Conservation (phyloP, 78 protist species). For the Dictyostelium brefeldianum region DNA sequence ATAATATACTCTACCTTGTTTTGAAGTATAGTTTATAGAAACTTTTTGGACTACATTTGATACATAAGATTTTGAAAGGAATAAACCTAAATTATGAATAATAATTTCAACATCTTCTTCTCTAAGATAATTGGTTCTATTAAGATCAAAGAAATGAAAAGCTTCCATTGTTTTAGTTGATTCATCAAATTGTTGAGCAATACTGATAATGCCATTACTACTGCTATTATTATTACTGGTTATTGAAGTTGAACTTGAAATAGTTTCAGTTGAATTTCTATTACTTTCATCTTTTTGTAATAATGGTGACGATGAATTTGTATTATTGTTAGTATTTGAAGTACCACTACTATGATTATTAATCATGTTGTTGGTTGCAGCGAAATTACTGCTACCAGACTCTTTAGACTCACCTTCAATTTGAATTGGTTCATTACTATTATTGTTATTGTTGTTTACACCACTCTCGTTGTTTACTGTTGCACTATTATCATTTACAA, state of each 20-base stretch:
- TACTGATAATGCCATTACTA: neutral
- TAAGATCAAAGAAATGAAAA: conserved; percentile 53
- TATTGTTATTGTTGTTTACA: neutral
- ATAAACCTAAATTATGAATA: conserved; percentile 64
- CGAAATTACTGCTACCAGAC: too few relatives aligned
- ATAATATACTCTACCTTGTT: conserved; percentile 61
- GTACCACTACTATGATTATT: too few relatives aligned
- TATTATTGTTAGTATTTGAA: too few relatives aligned
- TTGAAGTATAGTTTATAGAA: conserved; percentile 45
- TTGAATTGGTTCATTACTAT: neutral
- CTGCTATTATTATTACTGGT: neutral
- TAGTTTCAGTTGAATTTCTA: neutral
- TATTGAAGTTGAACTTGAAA: too few relatives aligned
- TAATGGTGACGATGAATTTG: too few relatives aligned
- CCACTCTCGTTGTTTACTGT: neutral
- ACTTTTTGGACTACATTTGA: conserved; percentile 41
- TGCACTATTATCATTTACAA: too few relatives aligned
- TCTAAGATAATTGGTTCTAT: conserved; percentile 17
- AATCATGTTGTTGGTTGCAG: too few relatives aligned
- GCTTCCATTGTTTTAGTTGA: neutral
- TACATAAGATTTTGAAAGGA: conserved; percentile 36
- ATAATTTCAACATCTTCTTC: conserved; percentile 52
- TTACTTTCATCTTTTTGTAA: neutral
- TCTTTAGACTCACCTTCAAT: conserved; percentile 16
- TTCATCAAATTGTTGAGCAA: neutral